A percentile compares a stretch with the other conserved stretches of the same genome.
These are phyloP conservation scores for Phytophthora kernoviae DNA, from an alignment of 352 stramenopile species.

Conservation along the genomic window DNA sequence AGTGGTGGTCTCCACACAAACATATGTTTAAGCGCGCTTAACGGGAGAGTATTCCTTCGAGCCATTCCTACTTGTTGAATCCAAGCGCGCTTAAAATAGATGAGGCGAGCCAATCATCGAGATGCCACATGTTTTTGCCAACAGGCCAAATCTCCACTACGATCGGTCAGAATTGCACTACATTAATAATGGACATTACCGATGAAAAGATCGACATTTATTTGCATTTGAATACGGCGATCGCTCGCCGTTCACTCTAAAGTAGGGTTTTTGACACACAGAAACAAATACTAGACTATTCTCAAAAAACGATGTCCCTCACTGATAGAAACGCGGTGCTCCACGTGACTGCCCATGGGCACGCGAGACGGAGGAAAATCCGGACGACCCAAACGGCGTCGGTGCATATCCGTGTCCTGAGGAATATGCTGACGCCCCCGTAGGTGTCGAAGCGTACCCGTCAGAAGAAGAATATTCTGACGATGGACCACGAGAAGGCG, in stretches of 20 bases:
- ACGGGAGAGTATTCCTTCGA: not conserved
- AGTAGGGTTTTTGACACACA: too few species aligned
- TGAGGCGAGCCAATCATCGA: not conserved
- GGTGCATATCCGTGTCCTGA: conserved; percentile 14
- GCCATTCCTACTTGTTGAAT: not conserved
- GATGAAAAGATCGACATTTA: too few species aligned
- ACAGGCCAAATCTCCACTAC: too few species aligned
- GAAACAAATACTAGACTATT: too few species aligned
- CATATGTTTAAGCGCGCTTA: conserved; percentile 24
- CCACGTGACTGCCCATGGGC: conserved; percentile 5
- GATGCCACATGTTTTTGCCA: too few species aligned
- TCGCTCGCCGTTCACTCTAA: too few species aligned
- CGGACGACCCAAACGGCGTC: conserved; percentile 25
- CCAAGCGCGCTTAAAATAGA: conserved; percentile 13
- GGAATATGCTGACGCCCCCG: conserved; percentile 15
- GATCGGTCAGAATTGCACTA: too few species aligned
- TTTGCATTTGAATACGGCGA: too few species aligned
- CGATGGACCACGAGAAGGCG: conserved; percentile 13
- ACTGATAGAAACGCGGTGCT: conserved; percentile 25
- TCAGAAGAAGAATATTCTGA: conserved; percentile 24
- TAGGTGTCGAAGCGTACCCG: conserved; percentile 16
- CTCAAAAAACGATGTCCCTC: not conserved
- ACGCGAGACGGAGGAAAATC: conserved; percentile 16
- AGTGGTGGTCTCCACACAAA: conserved; percentile 22
- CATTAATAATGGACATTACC: too few species aligned